Base-by-base conservation (phyloP, 164 flowering plant species). In the Buxus sempervirens region DNA sequence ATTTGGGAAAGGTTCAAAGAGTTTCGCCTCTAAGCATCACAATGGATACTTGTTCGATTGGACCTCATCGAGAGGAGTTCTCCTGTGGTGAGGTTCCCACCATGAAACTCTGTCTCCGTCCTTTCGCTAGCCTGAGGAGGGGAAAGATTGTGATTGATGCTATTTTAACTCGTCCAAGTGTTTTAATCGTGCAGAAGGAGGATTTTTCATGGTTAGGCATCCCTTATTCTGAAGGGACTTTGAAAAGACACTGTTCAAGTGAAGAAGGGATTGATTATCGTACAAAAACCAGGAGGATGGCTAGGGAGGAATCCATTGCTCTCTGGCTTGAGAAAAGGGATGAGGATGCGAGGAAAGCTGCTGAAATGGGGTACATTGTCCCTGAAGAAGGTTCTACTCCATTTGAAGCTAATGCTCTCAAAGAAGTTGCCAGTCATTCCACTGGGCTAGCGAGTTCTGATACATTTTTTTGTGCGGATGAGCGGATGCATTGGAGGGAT, bases 131-230 rank as follows among this genome's bases (percentile, higher is more conserved):
- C 75, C 58, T 95, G 69, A 87, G 90, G 78, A 86, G 86, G 78
- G 98, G 99, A n/a, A 95, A 83, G 79, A 78, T 95, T 69, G 98
- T 95, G 69, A 78, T 92, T 51, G 99, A 95, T 89, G 99, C 96
- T 27, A 81, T 92, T 66, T 72, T 95, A 71, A 84, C 85, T 58
- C 83, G 80, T 60, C 98, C 99, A 32, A 90, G 59, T 60, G 65
- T 90, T 53, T 75, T 95, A 75, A 76, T 95, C 48, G 91, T 62
- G 38, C 99, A 95, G 69, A 95, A 92, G 80, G 87, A 83, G 71
- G 85, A 95, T 75, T 95, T 77, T 71, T 80, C 96, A 32, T 95
- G 98, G 99, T 77, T 92, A 64, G 98, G 98, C 24, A 81, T 95
- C 65, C 98, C 98, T 24, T 79, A 64, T 18, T 71, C 82, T 55